Conservation (phyloP, 495 filamentous ascomycete genomes). For the Xylaria nigripes region DNA sequence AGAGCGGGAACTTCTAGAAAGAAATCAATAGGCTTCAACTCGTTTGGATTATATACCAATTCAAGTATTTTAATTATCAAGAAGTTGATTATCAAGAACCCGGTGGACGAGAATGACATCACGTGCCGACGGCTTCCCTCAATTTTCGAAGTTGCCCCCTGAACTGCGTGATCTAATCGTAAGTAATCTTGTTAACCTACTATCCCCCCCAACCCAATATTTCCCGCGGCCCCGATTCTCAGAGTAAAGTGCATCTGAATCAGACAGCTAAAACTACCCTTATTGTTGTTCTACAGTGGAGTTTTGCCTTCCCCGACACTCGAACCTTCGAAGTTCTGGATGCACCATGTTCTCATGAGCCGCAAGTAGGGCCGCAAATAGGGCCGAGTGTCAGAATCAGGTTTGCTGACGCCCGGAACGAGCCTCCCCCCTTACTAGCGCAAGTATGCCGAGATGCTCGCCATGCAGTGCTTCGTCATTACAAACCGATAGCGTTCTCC, state of each 20-base stretch:
- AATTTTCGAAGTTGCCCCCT: constrained; percentile 21
- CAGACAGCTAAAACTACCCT: background rate
- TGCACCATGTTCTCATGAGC: constrained; percentile 33
- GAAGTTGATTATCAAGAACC: background rate
- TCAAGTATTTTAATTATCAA: background rate
- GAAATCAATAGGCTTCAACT: background rate
- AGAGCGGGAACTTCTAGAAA: background rate
- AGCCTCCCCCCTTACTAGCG: constrained; percentile 39
- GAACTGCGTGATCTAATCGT: constrained; percentile 25
- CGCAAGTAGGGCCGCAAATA: constrained; percentile 24
- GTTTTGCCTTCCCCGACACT: constrained; percentile 37
- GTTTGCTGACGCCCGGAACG: constrained; percentile 42
- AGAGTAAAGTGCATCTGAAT: background rate
- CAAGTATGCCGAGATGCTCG: constrained; percentile 41
- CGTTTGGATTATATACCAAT: background rate
- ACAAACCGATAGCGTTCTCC: constrained; percentile 40
- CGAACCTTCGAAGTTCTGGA: constrained; percentile 43
- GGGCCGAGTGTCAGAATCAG: constrained; percentile 35
- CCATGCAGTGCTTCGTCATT: constrained; percentile 39
- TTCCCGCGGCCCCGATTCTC: background rate
- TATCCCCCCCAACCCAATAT: background rate
- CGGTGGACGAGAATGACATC: background rate
- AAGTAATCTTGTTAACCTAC: background rate
- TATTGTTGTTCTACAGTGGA: constrained; percentile 25
- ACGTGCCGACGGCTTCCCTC: constrained; percentile 12